Evolutionary conservation across 805 yeast species (phyloP), one percentile per base, ranked within the genome.

Genomic region (Zygosaccharomyces rouxii): DNA sequence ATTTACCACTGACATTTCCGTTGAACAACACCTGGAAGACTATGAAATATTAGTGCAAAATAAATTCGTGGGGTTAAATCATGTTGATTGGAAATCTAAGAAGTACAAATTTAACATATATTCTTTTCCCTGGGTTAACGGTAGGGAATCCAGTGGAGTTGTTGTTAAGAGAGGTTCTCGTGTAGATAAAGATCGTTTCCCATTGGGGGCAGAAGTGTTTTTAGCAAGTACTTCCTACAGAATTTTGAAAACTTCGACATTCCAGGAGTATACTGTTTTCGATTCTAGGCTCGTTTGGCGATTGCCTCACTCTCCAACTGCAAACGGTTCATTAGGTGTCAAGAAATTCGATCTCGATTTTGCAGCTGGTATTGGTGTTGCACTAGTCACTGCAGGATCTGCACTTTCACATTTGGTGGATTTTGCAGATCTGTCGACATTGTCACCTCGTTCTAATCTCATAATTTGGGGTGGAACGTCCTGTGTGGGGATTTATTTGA

Each of bases 401-500:
- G 68, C 67, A 2, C 18, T 66, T 30, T 64, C 66, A n/a, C 66
- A 63, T 39, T 25, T 51, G 10, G 35, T 46, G 4, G 48, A 42
- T 11, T 38, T 49, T 22, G 21, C 44, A 11, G 43, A 48, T 10
- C 46, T 51, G 18, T 16, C 37, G 5, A 14, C 9, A 7, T 11
- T 4, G 7, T 18, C 11, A 7, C 9, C 37, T 33, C 19, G 10
- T 5, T 54, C 51, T 21, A 55, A 64, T 29, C 45, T 71, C 10
- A 47, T 72, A 5, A 63, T 75, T n/a, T 75, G 78, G 78, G 79
- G 79, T 31, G 79, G 76, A 3, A 68, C 75, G 4, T 71, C 77
- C 19, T 74, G 73, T 30, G 77, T 75, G 37, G 79, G 78, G 0
- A 58, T 73, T 5, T 74, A 71, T 51, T 57, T 70, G 10, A 64